Conservation (phyloP, 108 stramenopile genomes). For the Skeletonema costatum region DNA sequence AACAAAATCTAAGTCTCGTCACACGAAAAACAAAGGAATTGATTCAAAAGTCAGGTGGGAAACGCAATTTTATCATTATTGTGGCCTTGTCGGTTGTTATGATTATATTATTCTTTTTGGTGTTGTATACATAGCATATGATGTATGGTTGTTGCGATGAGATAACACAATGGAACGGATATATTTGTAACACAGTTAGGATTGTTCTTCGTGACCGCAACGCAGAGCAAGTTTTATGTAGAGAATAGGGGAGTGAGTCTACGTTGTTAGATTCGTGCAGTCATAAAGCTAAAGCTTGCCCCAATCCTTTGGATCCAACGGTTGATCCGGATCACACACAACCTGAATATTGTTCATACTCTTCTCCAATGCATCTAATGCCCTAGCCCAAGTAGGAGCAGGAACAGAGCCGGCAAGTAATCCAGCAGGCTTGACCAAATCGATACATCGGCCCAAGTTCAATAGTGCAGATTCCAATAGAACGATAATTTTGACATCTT, state of each 20-base stretch:
- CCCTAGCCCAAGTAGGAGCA: constrained; percentile 64
- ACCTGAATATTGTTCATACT: constrained; percentile 58
- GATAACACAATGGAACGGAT: neutral
- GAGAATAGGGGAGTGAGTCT: too few relatives aligned
- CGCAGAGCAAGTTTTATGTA: too few relatives aligned
- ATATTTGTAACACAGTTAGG: neutral
- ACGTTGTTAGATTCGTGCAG: too few relatives aligned
- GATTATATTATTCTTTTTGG: constrained; percentile 75
- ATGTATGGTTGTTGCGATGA: neutral
- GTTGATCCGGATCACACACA: constrained; percentile 79
- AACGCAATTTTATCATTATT: constrained; percentile 79
- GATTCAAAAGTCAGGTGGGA: constrained; percentile 85
- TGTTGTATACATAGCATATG: constrained; percentile 68
- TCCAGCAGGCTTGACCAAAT: constrained; percentile 81
- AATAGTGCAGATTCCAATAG: constrained; percentile 75
- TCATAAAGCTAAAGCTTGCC: constrained; percentile 39
- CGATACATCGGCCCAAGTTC: constrained; percentile 72
- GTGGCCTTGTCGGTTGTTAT: constrained; percentile 59
- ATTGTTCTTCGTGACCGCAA: too few relatives aligned
- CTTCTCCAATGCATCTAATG: constrained; percentile 59
- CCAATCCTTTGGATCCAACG: constrained; percentile 66
- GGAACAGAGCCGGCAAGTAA: constrained; percentile 60
- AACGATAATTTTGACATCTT: constrained; percentile 59
- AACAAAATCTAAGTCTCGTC: constrained; percentile 74
- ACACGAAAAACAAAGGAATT: constrained; percentile 90